Conservation (phyloP, 306 rosid genomes). For the Fagus sylvatica region DNA sequence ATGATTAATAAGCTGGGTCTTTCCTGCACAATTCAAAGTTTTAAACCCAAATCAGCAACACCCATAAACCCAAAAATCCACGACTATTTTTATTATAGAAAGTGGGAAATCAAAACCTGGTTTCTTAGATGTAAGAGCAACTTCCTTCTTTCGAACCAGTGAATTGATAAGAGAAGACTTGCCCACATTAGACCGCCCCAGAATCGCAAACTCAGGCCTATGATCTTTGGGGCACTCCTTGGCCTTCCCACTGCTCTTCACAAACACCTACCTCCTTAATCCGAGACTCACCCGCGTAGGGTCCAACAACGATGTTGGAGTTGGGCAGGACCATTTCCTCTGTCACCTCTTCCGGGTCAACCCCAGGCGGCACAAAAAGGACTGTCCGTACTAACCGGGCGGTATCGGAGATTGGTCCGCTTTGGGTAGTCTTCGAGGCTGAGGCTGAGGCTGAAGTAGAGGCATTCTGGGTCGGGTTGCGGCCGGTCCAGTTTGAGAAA, state of each 20-base stretch:
- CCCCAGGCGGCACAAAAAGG: conserved; percentile 77
- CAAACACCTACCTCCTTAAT: conserved; percentile 76
- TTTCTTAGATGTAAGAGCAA: conserved; percentile 91
- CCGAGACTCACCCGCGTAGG: conserved; percentile 80
- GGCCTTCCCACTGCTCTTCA: conserved; percentile 77
- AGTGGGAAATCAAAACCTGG: conserved; percentile 50
- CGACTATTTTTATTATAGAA: neutral
- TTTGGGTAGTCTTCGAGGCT: conserved; percentile 37
- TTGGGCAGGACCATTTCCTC: conserved; percentile 70
- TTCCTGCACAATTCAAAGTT: conserved; percentile 49
- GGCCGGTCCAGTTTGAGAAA: conserved; percentile 34
- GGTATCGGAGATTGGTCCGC: conserved; percentile 28
- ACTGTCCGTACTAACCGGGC: conserved; percentile 38
- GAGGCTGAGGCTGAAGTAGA: conserved; percentile 12
- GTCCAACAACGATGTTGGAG: conserved; percentile 82
- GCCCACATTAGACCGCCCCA: conserved; percentile 94
- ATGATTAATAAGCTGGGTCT: conserved; percentile 92
- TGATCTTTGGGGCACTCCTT: conserved; percentile 75
- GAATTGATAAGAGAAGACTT: conserved; percentile 91
- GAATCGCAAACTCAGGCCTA: conserved; percentile 79
- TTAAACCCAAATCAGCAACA: neutral
- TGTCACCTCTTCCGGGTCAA: conserved; percentile 53
- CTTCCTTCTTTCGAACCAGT: conserved; percentile 80
- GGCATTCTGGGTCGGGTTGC: conserved; percentile 8
- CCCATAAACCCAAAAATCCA: neutral